Conservation (phyloP, 2,329 filamentous ascomycete species). For the Graphilbum ipis-grandicollis region DNA sequence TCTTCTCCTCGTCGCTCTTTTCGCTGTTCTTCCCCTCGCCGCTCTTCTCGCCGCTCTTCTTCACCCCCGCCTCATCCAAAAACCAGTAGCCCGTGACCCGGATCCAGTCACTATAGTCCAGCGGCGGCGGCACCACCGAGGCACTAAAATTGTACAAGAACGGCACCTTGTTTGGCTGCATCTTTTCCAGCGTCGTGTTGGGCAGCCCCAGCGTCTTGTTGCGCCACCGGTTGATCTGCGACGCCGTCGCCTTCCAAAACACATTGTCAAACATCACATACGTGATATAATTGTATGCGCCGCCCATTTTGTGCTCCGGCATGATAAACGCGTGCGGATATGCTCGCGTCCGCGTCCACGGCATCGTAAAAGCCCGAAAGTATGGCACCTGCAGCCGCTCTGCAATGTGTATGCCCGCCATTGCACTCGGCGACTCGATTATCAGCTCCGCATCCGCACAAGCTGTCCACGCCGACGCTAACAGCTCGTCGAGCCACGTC, state of each 20-base stretch:
- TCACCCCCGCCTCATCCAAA: conserved; percentile 45
- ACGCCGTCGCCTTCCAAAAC: conserved; percentile 86
- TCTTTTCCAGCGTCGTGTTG: conserved; percentile 69
- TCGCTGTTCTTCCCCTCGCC: neutral
- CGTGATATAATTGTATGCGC: conserved; percentile 84
- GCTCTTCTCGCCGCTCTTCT: neutral
- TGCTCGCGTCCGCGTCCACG: conserved; percentile 87
- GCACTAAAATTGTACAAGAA: conserved; percentile 97
- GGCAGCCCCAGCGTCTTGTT: conserved; percentile 63
- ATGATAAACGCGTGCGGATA: conserved; percentile 96
- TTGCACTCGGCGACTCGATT: conserved; percentile 89
- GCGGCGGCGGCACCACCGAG: conserved; percentile 77
- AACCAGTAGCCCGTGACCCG: conserved; percentile 98
- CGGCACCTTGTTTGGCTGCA: conserved; percentile 94
- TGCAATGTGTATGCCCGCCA: conserved; percentile 95
- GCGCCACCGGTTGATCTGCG: conserved; percentile 86
- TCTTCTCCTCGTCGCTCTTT: neutral
- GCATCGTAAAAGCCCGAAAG: conserved; percentile 96
- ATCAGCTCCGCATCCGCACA: conserved; percentile 79
- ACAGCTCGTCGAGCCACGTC: conserved; percentile 83
- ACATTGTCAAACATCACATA: conserved; percentile 95
- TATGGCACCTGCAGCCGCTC: conserved; percentile 88
- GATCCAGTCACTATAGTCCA: conserved; percentile 97
- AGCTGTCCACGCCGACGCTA: conserved; percentile 63
- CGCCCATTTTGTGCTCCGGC: conserved; percentile 84